Evolutionary conservation across 148 eudicot species (phyloP).

Genomic region (Diospyros kaki): DNA sequence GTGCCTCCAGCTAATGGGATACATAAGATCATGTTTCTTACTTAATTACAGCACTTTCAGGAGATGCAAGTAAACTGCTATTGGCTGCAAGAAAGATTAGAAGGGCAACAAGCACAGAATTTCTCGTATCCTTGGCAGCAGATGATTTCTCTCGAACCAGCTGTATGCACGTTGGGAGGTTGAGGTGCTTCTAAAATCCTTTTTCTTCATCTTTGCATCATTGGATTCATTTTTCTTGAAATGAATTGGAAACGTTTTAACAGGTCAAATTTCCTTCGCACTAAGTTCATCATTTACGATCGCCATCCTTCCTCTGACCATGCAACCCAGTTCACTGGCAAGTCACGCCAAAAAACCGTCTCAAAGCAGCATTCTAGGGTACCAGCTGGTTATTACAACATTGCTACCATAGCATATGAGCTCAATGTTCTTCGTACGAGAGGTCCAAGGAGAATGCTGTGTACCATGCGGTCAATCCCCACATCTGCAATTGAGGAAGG

Average conservation of each 20-base stretch:
- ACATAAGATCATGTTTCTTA: neutral
- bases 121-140: slow-evolving; percentile 33
- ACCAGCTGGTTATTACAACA: slow-evolving; percentile 23
- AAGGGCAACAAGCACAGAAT: slow-evolving; percentile 37
- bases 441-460: slow-evolving; percentile 55
- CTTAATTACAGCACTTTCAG: slow-evolving; percentile 38
- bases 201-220: slow-evolving; percentile 6
- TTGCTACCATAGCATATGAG: slow-evolving; percentile 40
- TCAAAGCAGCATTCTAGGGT: slow-evolving; percentile 18
- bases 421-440: slow-evolving; percentile 45
- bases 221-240: slow-evolving; percentile 6
- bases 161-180: slow-evolving; percentile 36
- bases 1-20: neutral
- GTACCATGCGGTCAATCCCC: slow-evolving; percentile 44
- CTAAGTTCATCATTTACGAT: slow-evolving; percentile 43
- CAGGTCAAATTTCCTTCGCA: slow-evolving; percentile 58
- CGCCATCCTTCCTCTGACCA: slow-evolving; percentile 24
- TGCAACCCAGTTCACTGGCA: slow-evolving; percentile 16
- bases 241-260: neutral
- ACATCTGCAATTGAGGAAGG: slow-evolving; percentile 36
- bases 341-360: slow-evolving; percentile 16
- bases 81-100: slow-evolving; percentile 44
- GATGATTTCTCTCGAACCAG: slow-evolving; percentile 38
- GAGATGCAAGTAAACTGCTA: slow-evolving; percentile 40
- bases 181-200: slow-evolving; percentile 30